Percentiles rank a stretch among this genome's conserved stretches.
phyloP scores from a whole-genome alignment of 129 eudicot species.

The Gnaphalium uliginosum region DNA sequence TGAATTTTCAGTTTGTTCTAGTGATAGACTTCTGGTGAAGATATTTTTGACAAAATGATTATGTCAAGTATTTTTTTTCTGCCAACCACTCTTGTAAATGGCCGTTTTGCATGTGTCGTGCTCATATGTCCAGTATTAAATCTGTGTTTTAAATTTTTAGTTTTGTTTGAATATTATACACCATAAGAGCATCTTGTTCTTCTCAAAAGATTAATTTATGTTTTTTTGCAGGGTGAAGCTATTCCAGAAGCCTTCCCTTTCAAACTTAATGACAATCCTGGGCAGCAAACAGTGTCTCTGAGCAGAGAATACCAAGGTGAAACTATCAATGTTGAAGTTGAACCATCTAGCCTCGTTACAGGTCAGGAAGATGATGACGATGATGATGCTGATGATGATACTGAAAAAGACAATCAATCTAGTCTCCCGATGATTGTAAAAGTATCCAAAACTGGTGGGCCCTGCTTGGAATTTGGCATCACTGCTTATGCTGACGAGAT shows the following conservation, averaged over 20 bases:
- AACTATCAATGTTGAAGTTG: conserved; percentile 66
- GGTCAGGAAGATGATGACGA: conserved; percentile 56
- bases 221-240: conserved; percentile 47
- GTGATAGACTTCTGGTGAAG: neutral
- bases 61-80: neutral
- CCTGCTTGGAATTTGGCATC: conserved; percentile 59
- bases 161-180: neutral
- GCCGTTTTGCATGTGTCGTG: neutral
- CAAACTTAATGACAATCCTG: conserved; percentile 58
- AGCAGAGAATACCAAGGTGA: conserved; percentile 79
- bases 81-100: neutral
- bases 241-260: conserved; percentile 75
- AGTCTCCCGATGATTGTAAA: conserved; percentile 64
- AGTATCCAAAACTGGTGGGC: conserved; percentile 58
- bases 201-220: neutral
- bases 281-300: conserved; percentile 61
- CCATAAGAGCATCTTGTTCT: neutral
- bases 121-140: too few species aligned
- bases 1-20: neutral
- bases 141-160: neutral
- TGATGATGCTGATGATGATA: conserved; percentile 42
- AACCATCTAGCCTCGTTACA: conserved; percentile 64
- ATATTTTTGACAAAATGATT: neutral
- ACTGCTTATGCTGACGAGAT: conserved; percentile 81
- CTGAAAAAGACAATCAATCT: conserved; percentile 39